Conservation (phyloP, 179 eudicot genomes). For the Camellia oleifera region DNA sequence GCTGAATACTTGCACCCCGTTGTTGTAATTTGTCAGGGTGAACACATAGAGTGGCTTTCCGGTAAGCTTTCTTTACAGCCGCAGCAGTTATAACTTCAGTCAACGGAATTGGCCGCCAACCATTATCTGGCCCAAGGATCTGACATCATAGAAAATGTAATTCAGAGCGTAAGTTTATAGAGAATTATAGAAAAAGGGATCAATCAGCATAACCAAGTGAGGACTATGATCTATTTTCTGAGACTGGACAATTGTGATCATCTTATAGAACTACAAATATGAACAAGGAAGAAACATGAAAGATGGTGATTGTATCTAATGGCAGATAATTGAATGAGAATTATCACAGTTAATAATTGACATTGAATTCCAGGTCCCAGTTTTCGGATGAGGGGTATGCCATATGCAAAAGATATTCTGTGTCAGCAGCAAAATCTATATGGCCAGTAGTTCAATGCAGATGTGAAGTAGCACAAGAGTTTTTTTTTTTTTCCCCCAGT, state of each 20-base stretch:
- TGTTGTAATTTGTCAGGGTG: constrained; percentile 98
- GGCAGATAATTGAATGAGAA: background rate
- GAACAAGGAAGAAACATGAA: background rate
- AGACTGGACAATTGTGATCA: background rate
- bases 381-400: background rate
- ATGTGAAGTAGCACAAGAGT: background rate
- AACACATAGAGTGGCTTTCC: constrained; percentile 89
- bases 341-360: background rate
- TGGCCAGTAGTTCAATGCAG: constrained; percentile 14
- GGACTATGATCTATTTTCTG: background rate
- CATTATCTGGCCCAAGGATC: constrained; percentile 90
- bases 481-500: background rate
- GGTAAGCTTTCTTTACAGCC: constrained; percentile 87
- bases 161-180: background rate
- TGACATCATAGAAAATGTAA: constrained; percentile 27
- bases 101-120: constrained; percentile 88
- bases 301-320: background rate
- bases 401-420: background rate
- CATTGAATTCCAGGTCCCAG: background rate
- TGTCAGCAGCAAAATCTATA: constrained; percentile 1
- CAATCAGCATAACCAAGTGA: background rate
- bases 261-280: background rate
- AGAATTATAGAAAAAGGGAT: background rate
- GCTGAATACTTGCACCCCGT: constrained; percentile 85
- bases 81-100: constrained; percentile 80